Conservation (phyloP, 441 rosid genomes). For the Gossypium aridum region DNA sequence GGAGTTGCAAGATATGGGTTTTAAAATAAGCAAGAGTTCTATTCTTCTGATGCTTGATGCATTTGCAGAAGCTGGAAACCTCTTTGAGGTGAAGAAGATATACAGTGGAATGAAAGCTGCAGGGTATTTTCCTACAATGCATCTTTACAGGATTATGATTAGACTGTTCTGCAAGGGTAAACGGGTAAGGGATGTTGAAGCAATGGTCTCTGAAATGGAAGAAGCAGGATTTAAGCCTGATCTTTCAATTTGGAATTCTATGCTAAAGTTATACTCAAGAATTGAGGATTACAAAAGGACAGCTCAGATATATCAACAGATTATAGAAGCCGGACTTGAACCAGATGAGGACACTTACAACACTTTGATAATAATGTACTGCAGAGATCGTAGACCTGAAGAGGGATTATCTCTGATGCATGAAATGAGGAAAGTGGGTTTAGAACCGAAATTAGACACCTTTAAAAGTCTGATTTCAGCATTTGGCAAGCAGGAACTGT, state of each 20-base stretch:
- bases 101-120: conserved; percentile 95
- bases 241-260: conserved; percentile 76
- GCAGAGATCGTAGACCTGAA: conserved; percentile 82
- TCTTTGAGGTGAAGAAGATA: conserved; percentile 87
- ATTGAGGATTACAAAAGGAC: conserved; percentile 76
- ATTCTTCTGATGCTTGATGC: conserved; percentile 88
- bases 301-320: conserved; percentile 60
- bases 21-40: conserved; percentile 86
- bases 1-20: conserved; percentile 96
- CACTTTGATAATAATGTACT: conserved; percentile 76
- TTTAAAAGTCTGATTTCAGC: conserved; percentile 92
- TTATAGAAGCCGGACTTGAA: conserved; percentile 58
- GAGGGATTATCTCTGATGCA: conserved; percentile 74
- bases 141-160: conserved; percentile 82
- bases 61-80: conserved; percentile 71
- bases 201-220: conserved; percentile 88
- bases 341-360: conserved; percentile 89
- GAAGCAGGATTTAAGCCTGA: conserved; percentile 83
- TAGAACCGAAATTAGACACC: conserved; percentile 79
- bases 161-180: conserved; percentile 71
- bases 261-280: conserved; percentile 75
- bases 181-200: conserved; percentile 78
- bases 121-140: conserved; percentile 91
- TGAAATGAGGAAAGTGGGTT: conserved; percentile 64
- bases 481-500: conserved; percentile 65